Conservation (phyloP, 331 rosid genomes). For the Malus hybrid region DNA sequence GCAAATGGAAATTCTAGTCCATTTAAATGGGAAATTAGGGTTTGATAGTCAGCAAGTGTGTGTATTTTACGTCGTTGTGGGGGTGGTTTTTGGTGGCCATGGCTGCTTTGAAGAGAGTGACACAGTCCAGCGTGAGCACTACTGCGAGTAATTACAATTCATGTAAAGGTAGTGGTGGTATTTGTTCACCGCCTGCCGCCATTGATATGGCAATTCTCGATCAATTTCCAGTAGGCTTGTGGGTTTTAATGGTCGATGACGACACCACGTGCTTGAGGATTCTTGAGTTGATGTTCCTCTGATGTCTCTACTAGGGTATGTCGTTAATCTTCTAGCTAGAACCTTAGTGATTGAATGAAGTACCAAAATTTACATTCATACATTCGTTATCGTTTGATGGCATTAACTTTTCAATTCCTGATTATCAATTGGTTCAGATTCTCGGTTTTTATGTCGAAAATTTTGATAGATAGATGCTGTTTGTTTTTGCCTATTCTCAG, state of each 20-base stretch:
- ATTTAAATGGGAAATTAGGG: neutral
- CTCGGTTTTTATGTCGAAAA: no score
- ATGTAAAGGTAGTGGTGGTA: slow-evolving; percentile 13
- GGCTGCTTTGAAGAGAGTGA: slow-evolving; percentile 43
- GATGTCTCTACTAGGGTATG: slow-evolving; percentile 56
- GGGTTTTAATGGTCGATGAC: slow-evolving; percentile 44
- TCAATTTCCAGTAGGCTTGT: slow-evolving; percentile 31
- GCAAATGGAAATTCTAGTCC: neutral
- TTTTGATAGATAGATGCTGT: no score
- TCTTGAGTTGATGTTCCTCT: slow-evolving; percentile 54
- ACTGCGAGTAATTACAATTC: slow-evolving; percentile 17
- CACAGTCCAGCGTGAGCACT: slow-evolving; percentile 30
- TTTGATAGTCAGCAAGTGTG: neutral
- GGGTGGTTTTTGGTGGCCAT: slow-evolving; percentile 13
- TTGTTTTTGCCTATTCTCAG: no score
- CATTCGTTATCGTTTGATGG: no score
- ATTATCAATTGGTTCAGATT: no score
- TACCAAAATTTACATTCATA: no score
- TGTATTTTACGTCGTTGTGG: neutral
- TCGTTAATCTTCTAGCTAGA: neutral
- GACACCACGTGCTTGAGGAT: slow-evolving; percentile 45
- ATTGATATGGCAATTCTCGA: slow-evolving; percentile 13
- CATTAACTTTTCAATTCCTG: no score
- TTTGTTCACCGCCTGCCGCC: neutral
- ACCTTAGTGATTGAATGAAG: neutral